Evolutionary conservation across 306 rosid species (phyloP).

Genomic region (Dalbergia cochinchinensis): DNA sequence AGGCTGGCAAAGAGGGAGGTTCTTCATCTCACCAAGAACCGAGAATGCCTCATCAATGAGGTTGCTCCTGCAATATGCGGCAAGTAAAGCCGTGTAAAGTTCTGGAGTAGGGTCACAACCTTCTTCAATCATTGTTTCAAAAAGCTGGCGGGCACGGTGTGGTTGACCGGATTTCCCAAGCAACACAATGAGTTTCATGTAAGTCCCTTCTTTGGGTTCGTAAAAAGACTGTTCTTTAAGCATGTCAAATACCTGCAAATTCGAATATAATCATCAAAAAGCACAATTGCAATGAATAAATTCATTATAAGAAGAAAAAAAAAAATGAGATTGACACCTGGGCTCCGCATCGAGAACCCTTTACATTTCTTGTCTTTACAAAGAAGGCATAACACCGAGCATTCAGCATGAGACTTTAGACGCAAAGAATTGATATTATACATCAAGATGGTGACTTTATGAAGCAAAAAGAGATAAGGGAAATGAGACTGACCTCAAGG

Average conservation of each 20-base stretch:
- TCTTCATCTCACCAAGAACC: constrained; percentile 79
- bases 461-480: too few relatives aligned
- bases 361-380: too few relatives aligned
- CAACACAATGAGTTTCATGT: constrained; percentile 86
- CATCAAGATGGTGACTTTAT: too few relatives aligned
- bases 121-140: constrained; percentile 81
- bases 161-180: constrained; percentile 92
- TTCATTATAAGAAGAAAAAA: background rate
- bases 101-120: constrained; percentile 77
- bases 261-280: constrained; percentile 34
- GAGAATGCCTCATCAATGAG: constrained; percentile 75
- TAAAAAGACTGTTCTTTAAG: constrained; percentile 89
- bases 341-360: background rate
- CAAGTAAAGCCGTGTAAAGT: constrained; percentile 86
- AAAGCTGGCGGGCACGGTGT: constrained; percentile 71
- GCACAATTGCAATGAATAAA: constrained; percentile 12
- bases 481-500: background rate
- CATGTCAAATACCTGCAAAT: constrained; percentile 84
- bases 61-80: constrained; percentile 85
- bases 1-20: constrained; percentile 86
- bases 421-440: too few relatives aligned
- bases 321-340: constrained; percentile 20
- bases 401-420: too few relatives aligned
- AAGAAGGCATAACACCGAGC: too few relatives aligned
- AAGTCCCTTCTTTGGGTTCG: constrained; percentile 95